Base-by-base conservation (phyloP, 2,329 filamentous ascomycete genomes). In the Immersiporthe knoxdaviesiana region DNA sequence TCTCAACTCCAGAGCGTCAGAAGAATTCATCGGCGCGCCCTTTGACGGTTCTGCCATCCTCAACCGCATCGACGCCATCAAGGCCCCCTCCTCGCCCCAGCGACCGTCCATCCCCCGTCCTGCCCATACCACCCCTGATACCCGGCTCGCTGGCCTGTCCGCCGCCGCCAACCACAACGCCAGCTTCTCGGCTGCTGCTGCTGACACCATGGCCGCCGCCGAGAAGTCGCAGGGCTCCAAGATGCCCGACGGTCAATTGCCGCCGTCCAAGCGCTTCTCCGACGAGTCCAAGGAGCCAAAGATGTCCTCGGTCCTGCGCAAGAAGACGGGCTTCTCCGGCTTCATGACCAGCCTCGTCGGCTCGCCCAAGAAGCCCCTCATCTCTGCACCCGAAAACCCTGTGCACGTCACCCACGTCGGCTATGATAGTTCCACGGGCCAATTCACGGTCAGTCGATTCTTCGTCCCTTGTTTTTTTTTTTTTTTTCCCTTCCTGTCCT, bases 381-480 rank as follows among this genome's bases (percentile, higher is more conserved):
- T 99, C 76, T 98, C 96, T n/a, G 93, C 94, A 50, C 96, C 96
- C 67, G 94, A 97, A 80, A 98, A 99, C 76, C 96, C 96, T 63
- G 94, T 98, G 70, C 96, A 98, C 81, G 93, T 99, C 75, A 98
- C 95, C 68, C 96, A 99, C 80, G 96, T 99, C 73, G 95, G 95
- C 75, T 97, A 97, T 79, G 95, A 99, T 81, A 97, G 96, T 81
- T 88, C 92, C 76, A 98, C 96, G 3, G 96, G 96, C 74, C 93
- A 97, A 81, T 99, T 97, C 80, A 98, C 95, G 69, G 94, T 97
- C 85, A 77, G 90, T 87, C 66, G 70, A 21, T 21, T 30, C 64
- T 56, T 35, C 4, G 4, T 35, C 8, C 8, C 37, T 60, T 64
- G 30, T 65, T 60, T 30, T 6, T 18, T 30, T 6, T 27, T 56